phyloP scores from a whole-genome alignment of 2,329 filamentous ascomycete genomes.

The Trichoderma koningii region DNA sequence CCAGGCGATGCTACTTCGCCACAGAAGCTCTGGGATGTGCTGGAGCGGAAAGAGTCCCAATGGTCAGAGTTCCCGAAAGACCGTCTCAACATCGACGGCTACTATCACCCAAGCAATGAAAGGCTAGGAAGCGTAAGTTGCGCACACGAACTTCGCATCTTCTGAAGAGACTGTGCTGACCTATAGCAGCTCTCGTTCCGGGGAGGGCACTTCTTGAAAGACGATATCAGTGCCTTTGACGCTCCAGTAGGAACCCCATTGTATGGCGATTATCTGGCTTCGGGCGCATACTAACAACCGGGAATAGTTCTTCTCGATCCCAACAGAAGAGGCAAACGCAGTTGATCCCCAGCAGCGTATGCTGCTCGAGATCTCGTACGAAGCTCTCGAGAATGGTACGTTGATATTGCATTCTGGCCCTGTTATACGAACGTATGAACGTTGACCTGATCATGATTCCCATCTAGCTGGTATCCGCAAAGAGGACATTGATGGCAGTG shows the following conservation, averaged over 20 bases:
- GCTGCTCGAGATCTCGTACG: constrained; percentile 53
- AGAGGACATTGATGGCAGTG: constrained; percentile 47
- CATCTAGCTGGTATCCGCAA: constrained; percentile 47
- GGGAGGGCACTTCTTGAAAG: constrained; percentile 55
- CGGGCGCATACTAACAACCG: background rate
- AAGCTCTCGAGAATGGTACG: constrained; percentile 53
- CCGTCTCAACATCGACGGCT: constrained; percentile 55
- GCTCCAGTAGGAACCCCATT: constrained; percentile 44
- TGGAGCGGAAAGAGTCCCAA: constrained; percentile 47
- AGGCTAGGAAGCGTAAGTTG: constrained; percentile 51
- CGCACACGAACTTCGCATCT: background rate
- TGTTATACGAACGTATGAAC: background rate
- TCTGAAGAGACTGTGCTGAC: constrained; percentile 19
- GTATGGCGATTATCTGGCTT: background rate
- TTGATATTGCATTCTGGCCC: background rate
- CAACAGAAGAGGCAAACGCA: constrained; percentile 53
- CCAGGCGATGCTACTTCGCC: constrained; percentile 51
- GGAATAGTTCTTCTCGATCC: constrained; percentile 53
- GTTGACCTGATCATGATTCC: background rate
- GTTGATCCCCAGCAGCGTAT: constrained; percentile 58
- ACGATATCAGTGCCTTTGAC: constrained; percentile 51
- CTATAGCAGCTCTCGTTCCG: constrained; percentile 47
- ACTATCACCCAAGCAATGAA: constrained; percentile 55
- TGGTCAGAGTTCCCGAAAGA: constrained; percentile 53
- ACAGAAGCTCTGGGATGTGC: constrained; percentile 52